A percentile compares a stretch with the other conserved stretches of the same genome.
Conservation (phyloP, 1,139 yeast genomes). For the Hemisphaericaspora xylanilytica region DNA sequence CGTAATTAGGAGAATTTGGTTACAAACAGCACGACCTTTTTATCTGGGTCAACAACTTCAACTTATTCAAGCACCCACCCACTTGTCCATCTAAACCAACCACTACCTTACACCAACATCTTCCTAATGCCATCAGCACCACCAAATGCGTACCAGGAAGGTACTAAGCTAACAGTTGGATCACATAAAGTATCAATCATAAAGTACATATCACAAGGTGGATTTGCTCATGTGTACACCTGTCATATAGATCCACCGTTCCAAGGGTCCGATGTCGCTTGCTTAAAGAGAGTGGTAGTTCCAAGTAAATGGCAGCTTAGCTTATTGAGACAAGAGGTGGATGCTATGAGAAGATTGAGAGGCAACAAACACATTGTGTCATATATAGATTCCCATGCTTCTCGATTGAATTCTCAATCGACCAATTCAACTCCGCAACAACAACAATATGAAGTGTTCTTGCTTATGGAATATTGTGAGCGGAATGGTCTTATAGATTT, state of each 20-base stretch:
- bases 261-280: slow-evolving; percentile 50
- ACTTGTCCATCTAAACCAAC: background rate
- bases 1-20: too few relatives aligned
- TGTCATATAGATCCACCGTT: slow-evolving; percentile 56
- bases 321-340: slow-evolving; percentile 73
- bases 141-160: slow-evolving; percentile 59
- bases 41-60: too few relatives aligned
- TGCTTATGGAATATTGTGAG: slow-evolving; percentile 89
- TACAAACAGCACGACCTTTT: too few relatives aligned
- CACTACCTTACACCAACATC: too few relatives aligned
- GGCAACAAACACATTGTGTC: slow-evolving; percentile 80
- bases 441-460: slow-evolving; percentile 78
- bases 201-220: slow-evolving; percentile 69
- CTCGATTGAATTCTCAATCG: slow-evolving; percentile 37
- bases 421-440: slow-evolving; percentile 9
- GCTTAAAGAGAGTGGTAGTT: slow-evolving; percentile 73
- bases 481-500: slow-evolving; percentile 86
- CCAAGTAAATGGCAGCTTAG: slow-evolving; percentile 70
- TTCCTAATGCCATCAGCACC: slow-evolving; percentile 36
- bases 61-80: background rate
- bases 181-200: slow-evolving; percentile 56
- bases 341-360: slow-evolving; percentile 75
- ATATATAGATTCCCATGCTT: slow-evolving; percentile 93
- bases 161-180: slow-evolving; percentile 63
- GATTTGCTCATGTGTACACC: slow-evolving; percentile 76